Evolutionary conservation across 495 filamentous ascomycete genomes (phyloP), one percentile per base, ranked within the genome.

Genomic region (Xylaria nigripes): DNA sequence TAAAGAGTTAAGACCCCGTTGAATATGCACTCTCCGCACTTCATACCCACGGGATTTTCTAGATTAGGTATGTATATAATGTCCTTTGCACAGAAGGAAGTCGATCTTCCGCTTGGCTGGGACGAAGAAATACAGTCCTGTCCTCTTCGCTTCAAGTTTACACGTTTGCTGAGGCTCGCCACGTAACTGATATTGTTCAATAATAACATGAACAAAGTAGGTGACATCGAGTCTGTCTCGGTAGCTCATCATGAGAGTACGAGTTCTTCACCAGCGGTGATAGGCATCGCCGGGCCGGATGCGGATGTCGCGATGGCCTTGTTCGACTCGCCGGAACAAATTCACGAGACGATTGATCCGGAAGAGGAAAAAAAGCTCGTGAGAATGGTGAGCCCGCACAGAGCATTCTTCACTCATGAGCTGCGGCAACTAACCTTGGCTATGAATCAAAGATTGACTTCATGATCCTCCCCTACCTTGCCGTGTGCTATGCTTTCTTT

Each of bases 401-500:
- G 16, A 18, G 2, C 7, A 18, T 41, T 29, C 15, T 27, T 22
- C 22, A 22, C 4, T 10, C 15, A 24, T 51, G 27, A 45, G 6
- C 6, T 22, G 15, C 6, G 22, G 9, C 24, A 18, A 25, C 50
- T 52, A 15, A 52, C 16, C 25, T 19, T 30, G 27, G 10, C 7
- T 36, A 0, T 6, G 19, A 1, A 32, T 19, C 23, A 12, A 58
- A 62, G 54, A 51, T 63, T 22, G 61, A 63, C 23, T 36, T 56
- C 34, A 52, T 59, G 41, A 63, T 63, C 25, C 45, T 63, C n/a
- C 61, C 61, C 34, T 72, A 74, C 59, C 60, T 84, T 19, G 76
- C 74, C 3, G 73, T 83, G 34, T 83, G 76, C 50, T 83, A 82
- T 65, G 73, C 73, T 0, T 84, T 83, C 61, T 81, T 81, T 51